Evolutionary conservation across 495 filamentous ascomycete genomes (phyloP), one percentile per base, ranked within the genome.

Genomic region (Barbatosphaeria neglecta): DNA sequence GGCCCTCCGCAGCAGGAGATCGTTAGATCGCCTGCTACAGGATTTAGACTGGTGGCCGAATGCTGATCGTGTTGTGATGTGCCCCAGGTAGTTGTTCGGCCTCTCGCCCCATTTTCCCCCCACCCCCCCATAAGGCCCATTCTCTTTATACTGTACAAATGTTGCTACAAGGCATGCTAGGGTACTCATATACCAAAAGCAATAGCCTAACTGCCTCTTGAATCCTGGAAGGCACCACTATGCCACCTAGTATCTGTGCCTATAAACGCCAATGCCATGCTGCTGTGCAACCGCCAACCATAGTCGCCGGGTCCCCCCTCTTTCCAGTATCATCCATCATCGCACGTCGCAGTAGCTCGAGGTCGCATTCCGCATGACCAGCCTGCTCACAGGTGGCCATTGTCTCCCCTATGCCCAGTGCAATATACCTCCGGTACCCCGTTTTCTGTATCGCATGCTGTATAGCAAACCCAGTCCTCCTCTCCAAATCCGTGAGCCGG

Each of bases 161-260:
- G n/a, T n/a, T n/a, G 39, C 39, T 41, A 19, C 39, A 55, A 54
- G 48, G 53, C 31, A 54, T 55, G 54, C 47, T 56, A 42, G 41
- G 41, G 48, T 56, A 61, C 52, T 57, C 59, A 63, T 57, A 54
- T 51, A 56, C 39, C 20, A 18, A 41, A 40, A 41, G 39, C 39
- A 41, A 41, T n/a, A 15, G 18, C 7, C 20, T 11, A n/a, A 4
- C 22, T 41, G 20, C 22, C 39, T 13, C 20, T 23, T 7, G 22
- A 23, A 3, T 13, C 15, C 22, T 43, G 22, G 27, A 41, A 9
- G 24, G 1, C 24, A n/a, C n/a, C 16, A 15, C 20, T 31, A 15
- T 31, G 22, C 22, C 17, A 27, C 43, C 18, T 16, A 33, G 25
- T 17, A n/a, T 33, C 33, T n/a, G n/a, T n/a, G n/a, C n/a, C n/a